Base-by-base conservation (phyloP, 2,329 filamentous ascomycete genomes). In the Fusarium poae region DNA sequence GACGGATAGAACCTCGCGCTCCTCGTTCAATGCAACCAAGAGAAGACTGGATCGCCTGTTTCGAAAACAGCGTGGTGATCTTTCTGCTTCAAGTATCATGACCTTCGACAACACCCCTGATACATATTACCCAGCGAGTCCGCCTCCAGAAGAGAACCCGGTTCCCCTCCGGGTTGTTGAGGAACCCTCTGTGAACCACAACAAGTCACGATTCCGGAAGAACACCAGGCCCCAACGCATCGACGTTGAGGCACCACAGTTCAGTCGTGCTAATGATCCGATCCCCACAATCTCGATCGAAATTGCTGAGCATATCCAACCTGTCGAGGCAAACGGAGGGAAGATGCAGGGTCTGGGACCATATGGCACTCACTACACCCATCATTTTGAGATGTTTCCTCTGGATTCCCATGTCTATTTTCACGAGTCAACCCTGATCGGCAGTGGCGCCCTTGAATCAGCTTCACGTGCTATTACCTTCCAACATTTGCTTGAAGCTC, bases 351-450 rank as follows among this genome's bases (percentile, higher is more conserved):
- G 88, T 1, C 77, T 91, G 10, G 87, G 85, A 0, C 86, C 87
- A 1, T 89, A 87, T 73, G 88, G 88, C 2, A 87, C 86, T 2
- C 81, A 83, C 25, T 91, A 90, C 73, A 86, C 87, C 0, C 82
- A 85, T 34, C 84, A 91, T 71, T 91, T 91, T 65, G 87, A 90
- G 45, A 76, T 87, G 6, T 88, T 89, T 54, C 88, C 88, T 20
- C 77, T 91, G 30, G 83, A 85, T 39, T 71, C 76, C 9, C 84
- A 84, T 5, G 82, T 86, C 0, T 90, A 84, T 75, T 90, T 91
- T 54, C 88, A 90, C 56, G 82, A 85, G 63, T 84, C 81, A 53
- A 90, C 88, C 1, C 74, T 90, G 29, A 77, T 91, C 44, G 89
- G 88, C 10, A 83, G 81, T 67, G 87, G 88, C 3, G 76, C 79